A percentile compares a stretch with the other conserved stretches of the same genome.
phyloP scores from a whole-genome alignment of 2,329 filamentous ascomycete genomes.

The Beauveria pseudobassiana region DNA sequence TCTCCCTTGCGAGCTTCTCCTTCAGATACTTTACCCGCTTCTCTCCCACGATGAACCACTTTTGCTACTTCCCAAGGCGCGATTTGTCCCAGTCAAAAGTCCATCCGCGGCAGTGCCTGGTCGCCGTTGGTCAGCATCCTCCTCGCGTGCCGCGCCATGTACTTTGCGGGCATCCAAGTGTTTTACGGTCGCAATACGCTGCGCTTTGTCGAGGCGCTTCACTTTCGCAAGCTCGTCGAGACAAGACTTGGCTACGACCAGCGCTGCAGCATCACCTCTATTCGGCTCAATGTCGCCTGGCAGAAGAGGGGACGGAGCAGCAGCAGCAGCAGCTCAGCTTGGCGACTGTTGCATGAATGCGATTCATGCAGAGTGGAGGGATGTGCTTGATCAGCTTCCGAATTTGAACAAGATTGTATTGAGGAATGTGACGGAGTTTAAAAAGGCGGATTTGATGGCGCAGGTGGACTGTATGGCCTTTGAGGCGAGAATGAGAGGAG shows the following conservation, averaged over 20 bases:
- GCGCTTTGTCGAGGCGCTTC: not conserved
- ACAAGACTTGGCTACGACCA: no score
- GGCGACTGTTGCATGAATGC: constrained; percentile 1
- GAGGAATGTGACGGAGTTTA: no score
- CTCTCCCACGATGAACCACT: not conserved
- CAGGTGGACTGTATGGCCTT: no score
- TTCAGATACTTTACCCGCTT: not conserved
- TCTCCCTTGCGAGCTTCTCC: not conserved
- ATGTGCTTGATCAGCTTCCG: constrained; percentile 2
- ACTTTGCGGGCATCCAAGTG: constrained; percentile 5
- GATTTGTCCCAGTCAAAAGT: not conserved
- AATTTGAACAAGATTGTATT: no score
- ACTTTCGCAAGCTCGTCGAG: not conserved
- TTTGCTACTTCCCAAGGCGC: not conserved
- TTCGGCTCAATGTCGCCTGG: not conserved
- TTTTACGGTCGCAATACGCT: no score
- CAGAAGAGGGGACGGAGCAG: not conserved
- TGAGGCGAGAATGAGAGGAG: no score
- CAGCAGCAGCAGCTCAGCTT: not conserved
- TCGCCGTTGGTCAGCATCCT: constrained; percentile 5
- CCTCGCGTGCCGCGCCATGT: constrained; percentile 5
- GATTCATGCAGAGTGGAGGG: constrained; percentile 1
- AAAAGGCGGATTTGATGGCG: no score
- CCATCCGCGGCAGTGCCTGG: not conserved
- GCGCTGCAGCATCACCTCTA: not conserved